These are phyloP conservation scores for Millerozyma acaciae DNA, from an alignment of 805 yeast genomes.

Conservation along the genomic window DNA sequence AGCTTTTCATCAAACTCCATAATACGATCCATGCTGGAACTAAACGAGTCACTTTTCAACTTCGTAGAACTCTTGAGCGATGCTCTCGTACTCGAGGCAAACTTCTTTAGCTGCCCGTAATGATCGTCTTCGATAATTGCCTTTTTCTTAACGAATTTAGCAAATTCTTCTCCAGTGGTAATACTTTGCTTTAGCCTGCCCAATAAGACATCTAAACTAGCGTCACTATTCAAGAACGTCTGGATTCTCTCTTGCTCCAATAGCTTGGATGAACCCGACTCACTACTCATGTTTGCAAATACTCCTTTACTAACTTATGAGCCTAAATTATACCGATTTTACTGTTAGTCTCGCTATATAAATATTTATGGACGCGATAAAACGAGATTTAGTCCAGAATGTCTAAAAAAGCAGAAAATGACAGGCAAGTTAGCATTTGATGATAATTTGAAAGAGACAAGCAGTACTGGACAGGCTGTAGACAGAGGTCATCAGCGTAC, in stretches of 20 bases:
- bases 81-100: slow-evolving; percentile 53
- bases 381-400: no score
- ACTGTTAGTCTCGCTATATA: no score
- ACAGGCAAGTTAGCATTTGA: no score
- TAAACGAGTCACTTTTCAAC: slow-evolving; percentile 63
- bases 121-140: slow-evolving; percentile 78
- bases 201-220: slow-evolving; percentile 70
- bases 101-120: slow-evolving; percentile 67
- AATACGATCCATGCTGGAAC: slow-evolving; percentile 60
- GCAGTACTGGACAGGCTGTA: no score
- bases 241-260: slow-evolving; percentile 49
- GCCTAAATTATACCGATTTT: no score
- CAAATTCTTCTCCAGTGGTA: slow-evolving; percentile 79
- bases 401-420: no score
- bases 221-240: slow-evolving; percentile 60
- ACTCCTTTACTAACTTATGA: background rate
- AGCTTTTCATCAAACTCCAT: slow-evolving; percentile 76
- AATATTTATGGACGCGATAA: no score
- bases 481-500: no score
- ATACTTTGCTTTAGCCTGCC: slow-evolving; percentile 74
- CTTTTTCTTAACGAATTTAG: slow-evolving; percentile 72
- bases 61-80: slow-evolving; percentile 40
- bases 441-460: no score
- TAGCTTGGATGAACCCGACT: slow-evolving; percentile 17
- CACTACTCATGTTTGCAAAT: slow-evolving; percentile 5